phyloP scores from a whole-genome alignment of 2,329 filamentous ascomycete genomes.

The Sclerotinia sclerotiorum region DNA sequence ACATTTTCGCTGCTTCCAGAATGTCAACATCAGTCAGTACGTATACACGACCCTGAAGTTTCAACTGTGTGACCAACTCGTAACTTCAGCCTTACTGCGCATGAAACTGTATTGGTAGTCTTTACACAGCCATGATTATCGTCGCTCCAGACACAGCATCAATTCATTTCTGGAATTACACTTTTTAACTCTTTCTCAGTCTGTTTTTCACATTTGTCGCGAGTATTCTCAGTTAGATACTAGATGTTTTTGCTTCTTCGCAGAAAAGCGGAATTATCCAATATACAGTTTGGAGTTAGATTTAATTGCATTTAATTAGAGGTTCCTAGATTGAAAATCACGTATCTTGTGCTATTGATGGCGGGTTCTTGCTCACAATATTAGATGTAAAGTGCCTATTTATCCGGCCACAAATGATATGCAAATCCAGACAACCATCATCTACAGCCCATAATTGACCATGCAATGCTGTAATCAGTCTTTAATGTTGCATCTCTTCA shows the following conservation, averaged over 20 bases:
- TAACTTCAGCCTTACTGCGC: neutral
- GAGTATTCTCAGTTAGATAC: too few relatives aligned
- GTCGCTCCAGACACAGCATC: neutral
- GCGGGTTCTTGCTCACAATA: neutral
- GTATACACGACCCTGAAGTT: neutral
- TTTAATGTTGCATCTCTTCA: neutral
- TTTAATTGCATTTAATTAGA: neutral
- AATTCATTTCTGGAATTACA: neutral
- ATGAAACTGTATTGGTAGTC: neutral
- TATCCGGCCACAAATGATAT: constrained; percentile 3
- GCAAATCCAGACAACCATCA: neutral
- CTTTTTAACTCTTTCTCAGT: neutral
- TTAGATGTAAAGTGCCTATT: neutral
- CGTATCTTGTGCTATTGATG: neutral
- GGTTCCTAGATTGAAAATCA: neutral
- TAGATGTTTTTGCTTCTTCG: neutral
- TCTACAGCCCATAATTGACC: neutral
- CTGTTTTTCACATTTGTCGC: too few relatives aligned
- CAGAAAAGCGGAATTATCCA: fast-evolving
- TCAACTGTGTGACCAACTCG: too few relatives aligned
- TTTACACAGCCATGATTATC: too few relatives aligned
- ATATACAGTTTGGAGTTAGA: neutral
- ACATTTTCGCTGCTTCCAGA: too few relatives aligned
- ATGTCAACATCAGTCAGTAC: too few relatives aligned
- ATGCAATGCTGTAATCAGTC: constrained; percentile 2